Percentiles rank a stretch among this genome's conserved stretches.
phyloP scores from a whole-genome alignment of 2,329 filamentous ascomycete species.

The Phaeosphaeriaceae sp. region DNA sequence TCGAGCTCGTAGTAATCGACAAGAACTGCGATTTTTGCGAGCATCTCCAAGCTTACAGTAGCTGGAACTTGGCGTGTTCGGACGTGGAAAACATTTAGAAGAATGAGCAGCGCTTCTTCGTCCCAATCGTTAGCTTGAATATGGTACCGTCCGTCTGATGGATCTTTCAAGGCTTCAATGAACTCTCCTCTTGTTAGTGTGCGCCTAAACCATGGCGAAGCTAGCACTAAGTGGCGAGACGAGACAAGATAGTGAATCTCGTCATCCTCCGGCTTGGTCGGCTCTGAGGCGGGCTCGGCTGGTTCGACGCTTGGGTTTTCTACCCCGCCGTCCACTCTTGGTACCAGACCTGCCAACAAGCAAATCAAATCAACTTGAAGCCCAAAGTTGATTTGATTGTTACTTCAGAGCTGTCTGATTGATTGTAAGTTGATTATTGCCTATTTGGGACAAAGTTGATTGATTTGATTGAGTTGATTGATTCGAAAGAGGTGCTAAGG shows the following conservation, averaged over 20 bases:
- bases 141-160: constrained; percentile 14
- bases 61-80: constrained; percentile 50
- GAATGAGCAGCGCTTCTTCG: constrained; percentile 48
- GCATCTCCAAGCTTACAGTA: constrained; percentile 47
- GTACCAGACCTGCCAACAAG: too few species aligned
- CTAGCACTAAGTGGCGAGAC: constrained; percentile 7
- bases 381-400: too few species aligned
- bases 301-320: background rate
- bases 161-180: background rate
- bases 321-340: too few species aligned
- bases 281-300: background rate
- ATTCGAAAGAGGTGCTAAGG: too few species aligned
- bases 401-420: too few species aligned
- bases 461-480: too few species aligned
- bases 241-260: constrained; percentile 8
- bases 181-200: background rate
- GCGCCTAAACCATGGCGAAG: constrained; percentile 9
- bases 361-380: too few species aligned
- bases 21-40: constrained; percentile 54
- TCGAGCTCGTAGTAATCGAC: constrained; percentile 49
- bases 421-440: too few species aligned
- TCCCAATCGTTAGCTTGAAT: constrained; percentile 35
- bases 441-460: too few species aligned
- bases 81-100: constrained; percentile 57
- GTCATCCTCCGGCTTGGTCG: background rate